Evolutionary conservation across 148 eudicot genomes (phyloP).

Genomic region (Limonium bicolor): DNA sequence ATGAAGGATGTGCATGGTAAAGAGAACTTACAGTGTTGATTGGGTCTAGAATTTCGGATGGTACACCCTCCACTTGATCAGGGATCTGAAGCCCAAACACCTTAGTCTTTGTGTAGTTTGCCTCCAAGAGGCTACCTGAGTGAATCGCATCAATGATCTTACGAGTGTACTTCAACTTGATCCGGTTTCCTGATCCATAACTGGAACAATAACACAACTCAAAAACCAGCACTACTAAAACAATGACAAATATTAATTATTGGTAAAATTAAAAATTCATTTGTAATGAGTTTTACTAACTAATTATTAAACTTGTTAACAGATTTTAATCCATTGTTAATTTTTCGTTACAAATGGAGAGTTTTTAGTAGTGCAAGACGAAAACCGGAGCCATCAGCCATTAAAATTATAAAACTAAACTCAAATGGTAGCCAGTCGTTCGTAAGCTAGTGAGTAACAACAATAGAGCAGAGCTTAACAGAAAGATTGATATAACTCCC

Average conservation of each 20-base stretch:
- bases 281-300: no score
- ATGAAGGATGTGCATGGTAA: neutral
- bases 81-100: conserved; percentile 83
- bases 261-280: neutral
- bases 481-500: no score
- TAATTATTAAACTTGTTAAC: no score
- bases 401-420: no score
- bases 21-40: conserved; percentile 42
- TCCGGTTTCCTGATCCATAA: conserved; percentile 71
- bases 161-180: conserved; percentile 60
- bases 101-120: conserved; percentile 38
- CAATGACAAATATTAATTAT: neutral
- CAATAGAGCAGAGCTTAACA: neutral
- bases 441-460: neutral
- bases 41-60: conserved; percentile 69
- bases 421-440: no score
- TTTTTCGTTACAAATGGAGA: no score
- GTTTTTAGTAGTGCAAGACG: no score
- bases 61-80: conserved; percentile 48
- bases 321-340: no score
- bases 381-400: neutral
- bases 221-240: neutral
- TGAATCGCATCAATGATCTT: conserved; percentile 70
- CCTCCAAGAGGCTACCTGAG: conserved; percentile 38
- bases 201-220: conserved; percentile 12